Percentiles rank a stretch among this genome's conserved stretches.
Conservation (phyloP, 2,329 filamentous ascomycete species). For the Phaeosphaeriaceae sp. region DNA sequence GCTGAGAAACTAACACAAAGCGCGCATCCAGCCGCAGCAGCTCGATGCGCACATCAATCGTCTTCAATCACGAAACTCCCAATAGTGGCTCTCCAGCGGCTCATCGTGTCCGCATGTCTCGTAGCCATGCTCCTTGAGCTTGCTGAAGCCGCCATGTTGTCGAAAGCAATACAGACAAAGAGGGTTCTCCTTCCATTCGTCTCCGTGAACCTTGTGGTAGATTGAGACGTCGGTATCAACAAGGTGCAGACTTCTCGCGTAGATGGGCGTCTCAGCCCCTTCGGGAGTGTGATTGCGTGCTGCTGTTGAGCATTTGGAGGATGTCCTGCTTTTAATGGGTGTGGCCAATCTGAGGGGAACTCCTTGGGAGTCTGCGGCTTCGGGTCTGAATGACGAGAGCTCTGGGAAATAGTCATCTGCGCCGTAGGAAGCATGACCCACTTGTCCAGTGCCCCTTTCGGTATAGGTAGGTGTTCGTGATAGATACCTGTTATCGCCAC, state of each 20-base stretch:
- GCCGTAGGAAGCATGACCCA: neutral
- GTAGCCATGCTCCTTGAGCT: constrained; percentile 30
- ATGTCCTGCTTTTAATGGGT: neutral
- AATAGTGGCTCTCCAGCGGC: constrained; percentile 38
- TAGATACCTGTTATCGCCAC: constrained; percentile 11
- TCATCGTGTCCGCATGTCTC: constrained; percentile 36
- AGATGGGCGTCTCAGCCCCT: constrained; percentile 26
- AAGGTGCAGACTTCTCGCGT: constrained; percentile 34
- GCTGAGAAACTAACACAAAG: neutral
- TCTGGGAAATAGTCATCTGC: constrained; percentile 1
- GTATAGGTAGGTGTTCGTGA: constrained; percentile 8
- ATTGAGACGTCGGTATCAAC: constrained; percentile 35
- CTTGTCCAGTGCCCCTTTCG: constrained; percentile 9
- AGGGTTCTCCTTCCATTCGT: constrained; percentile 24
- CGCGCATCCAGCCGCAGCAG: neutral
- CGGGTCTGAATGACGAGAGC: constrained; percentile 22
- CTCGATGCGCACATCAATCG: neutral
- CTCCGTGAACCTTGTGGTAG: constrained; percentile 33
- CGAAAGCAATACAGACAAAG: constrained; percentile 40
- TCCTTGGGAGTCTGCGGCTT: constrained; percentile 5
- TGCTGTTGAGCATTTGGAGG: constrained; percentile 9
- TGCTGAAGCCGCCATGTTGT: constrained; percentile 30
- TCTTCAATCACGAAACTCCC: constrained; percentile 20
- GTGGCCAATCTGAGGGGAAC: neutral
- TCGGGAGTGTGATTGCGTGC: constrained; percentile 1